These are phyloP conservation scores for Citrus trifoliata DNA, from an alignment of 345 rosid genomes.

Conservation along the genomic window DNA sequence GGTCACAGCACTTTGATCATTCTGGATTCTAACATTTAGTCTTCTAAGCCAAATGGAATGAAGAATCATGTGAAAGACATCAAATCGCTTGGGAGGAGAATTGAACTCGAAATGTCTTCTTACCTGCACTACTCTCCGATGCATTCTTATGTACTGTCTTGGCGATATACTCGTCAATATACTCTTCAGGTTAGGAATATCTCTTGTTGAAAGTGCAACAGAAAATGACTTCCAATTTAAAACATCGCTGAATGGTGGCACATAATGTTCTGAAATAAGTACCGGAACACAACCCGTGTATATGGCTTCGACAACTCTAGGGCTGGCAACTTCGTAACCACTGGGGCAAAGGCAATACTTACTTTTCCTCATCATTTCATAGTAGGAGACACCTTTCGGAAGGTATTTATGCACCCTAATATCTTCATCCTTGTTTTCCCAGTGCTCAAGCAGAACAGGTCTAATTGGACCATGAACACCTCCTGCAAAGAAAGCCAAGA, in stretches of 20 bases:
- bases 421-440: slow-evolving; percentile 79
- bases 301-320: slow-evolving; percentile 77
- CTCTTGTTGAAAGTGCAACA: slow-evolving; percentile 55
- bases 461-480: slow-evolving; percentile 95
- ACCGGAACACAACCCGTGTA: slow-evolving; percentile 90
- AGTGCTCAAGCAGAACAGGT: slow-evolving; percentile 73
- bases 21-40: slow-evolving; percentile 58
- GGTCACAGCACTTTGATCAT: slow-evolving; percentile 11
- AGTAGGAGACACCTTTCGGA: slow-evolving; percentile 63
- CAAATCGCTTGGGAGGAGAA: slow-evolving; percentile 75
- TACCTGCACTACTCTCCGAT: slow-evolving; percentile 67
- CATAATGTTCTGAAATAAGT: slow-evolving; percentile 74
- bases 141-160: slow-evolving; percentile 77
- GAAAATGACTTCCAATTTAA: slow-evolving; percentile 82
- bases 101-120: slow-evolving; percentile 75
- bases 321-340: slow-evolving; percentile 95
- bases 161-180: slow-evolving; percentile 59
- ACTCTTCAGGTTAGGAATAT: slow-evolving; percentile 69
- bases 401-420: slow-evolving; percentile 66
- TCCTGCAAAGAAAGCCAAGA: slow-evolving; percentile 91
- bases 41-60: slow-evolving; percentile 90
- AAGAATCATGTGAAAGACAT: slow-evolving; percentile 91
- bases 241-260: slow-evolving; percentile 83
- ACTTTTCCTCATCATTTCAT: slow-evolving; percentile 69
- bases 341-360: slow-evolving; percentile 91